Conservation (phyloP, 768 basidiomycete genomes). For the Exidia glandulosa region DNA sequence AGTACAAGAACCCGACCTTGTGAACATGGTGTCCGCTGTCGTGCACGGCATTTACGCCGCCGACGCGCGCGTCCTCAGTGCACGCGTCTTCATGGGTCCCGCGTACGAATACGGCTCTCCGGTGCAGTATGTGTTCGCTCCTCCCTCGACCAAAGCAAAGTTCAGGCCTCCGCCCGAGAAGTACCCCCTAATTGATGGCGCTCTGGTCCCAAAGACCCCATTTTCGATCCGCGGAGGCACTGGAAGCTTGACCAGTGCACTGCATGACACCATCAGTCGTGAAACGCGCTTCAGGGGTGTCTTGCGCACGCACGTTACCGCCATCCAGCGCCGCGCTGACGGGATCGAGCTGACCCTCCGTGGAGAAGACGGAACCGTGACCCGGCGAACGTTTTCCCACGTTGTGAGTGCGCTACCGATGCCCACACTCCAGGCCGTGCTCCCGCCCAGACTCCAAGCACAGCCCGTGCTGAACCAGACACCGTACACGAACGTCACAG, state of each 20-base stretch:
- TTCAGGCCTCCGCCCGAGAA: too few species aligned
- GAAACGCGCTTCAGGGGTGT: conserved; percentile 24
- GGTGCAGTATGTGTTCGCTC: conserved; percentile 2
- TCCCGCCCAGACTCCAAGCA: conserved; percentile 23
- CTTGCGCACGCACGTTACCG: not conserved
- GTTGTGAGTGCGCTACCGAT: conserved; percentile 70
- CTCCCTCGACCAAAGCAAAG: too few species aligned
- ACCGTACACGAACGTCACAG: conserved; percentile 69
- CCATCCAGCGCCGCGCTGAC: not conserved
- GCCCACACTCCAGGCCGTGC: conserved; percentile 34
- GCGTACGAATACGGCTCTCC: conserved; percentile 19
- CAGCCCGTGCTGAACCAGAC: conserved; percentile 64
- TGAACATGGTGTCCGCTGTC: conserved; percentile 64
- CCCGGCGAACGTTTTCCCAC: conserved; percentile 26
- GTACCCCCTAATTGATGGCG: too few species aligned
- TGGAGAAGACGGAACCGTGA: too few species aligned
- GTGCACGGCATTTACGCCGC: conserved; percentile 92
- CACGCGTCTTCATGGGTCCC: conserved; percentile 69
- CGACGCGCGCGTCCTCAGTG: conserved; percentile 62
- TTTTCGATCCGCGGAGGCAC: conserved; percentile 23
- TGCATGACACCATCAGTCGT: conserved; percentile 24
- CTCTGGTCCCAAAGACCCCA: too few species aligned
- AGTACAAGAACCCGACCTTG: conserved; percentile 63
- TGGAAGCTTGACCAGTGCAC: conserved; percentile 23
- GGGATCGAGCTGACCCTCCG: too few species aligned